Evolutionary conservation across 441 rosid genomes (phyloP), one percentile per base, ranked within the genome.

Genomic region (Syzygium syzygioides): DNA sequence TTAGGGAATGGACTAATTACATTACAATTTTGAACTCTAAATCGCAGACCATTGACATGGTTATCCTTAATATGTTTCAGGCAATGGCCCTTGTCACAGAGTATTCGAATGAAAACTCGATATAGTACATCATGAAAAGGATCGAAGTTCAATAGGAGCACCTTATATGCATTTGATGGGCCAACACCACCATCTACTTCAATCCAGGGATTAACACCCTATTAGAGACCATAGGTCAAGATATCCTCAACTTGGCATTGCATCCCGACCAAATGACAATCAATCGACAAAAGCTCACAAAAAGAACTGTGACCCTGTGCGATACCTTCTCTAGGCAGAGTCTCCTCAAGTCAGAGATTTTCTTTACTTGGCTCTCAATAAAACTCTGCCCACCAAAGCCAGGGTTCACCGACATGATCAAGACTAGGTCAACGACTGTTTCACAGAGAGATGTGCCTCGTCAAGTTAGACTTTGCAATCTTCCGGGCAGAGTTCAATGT

Each of bases 371-470:
- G 93, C 99, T 98, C 94, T 97, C 99, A 60, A 98, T 98, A 91
- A 98, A 98, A 94, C 99, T 96, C 92, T 98, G 99, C 68, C 99
- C 99, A 87, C 99, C 99, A 91, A 97, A 98, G 84, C 99, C 99
- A 50, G 99, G 99, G 91, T 97, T 98, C 87, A 98, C 99, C 52
- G 99, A 98, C 99, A 97, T 98, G 90, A 98, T 98, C 94, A 98
- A 91, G 91, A 96, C 97, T 85, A 98, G 94, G 94, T 98, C 99
- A 80, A 98, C 98, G 92, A 89, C 99, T 98, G 95, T 89, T 68
- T 88, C 13, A 68, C 60, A 85, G 64, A 87, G 56, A 85, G 37
- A 85, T 37, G 34, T n/a, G 88, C 50, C 14, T 26, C 50, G 12
- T 11, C 80, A 37, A 71, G 80, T 68, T 71, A 71, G 80, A 37